A percentile compares a stretch with the other conserved stretches of the same genome.
These are phyloP conservation scores for Schoenoplectus triqueter DNA, from an alignment of 202 grass and related monocot genomes.

Conservation along the genomic window DNA sequence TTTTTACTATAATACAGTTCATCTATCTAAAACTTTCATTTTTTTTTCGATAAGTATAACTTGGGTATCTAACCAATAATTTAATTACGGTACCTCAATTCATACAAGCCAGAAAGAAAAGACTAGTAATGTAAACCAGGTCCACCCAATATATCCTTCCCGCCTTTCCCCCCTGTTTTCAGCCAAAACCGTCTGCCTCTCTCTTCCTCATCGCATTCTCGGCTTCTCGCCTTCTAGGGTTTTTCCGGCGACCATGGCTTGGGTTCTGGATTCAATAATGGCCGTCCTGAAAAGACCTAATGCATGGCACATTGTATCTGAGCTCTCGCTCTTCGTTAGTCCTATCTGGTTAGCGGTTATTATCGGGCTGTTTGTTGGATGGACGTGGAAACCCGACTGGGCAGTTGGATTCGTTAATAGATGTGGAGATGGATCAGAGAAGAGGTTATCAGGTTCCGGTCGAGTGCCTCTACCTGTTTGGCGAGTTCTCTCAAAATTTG, in stretches of 20 bases:
- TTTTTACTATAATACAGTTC: too few species aligned
- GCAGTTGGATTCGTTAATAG: slow-evolving; percentile 54
- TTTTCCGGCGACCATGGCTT: slow-evolving; percentile 53
- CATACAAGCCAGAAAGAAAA: not conserved
- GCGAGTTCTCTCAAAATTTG: slow-evolving; percentile 49
- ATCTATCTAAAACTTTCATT: too few species aligned
- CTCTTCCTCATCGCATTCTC: slow-evolving; percentile 16
- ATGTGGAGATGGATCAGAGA: not conserved
- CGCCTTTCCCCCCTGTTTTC: slow-evolving; percentile 40
- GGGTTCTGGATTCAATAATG: slow-evolving; percentile 68
- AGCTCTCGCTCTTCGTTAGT: slow-evolving; percentile 68
- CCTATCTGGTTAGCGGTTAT: slow-evolving; percentile 82
- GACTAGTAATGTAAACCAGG: slow-evolving; percentile 37
- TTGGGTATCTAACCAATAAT: too few species aligned
- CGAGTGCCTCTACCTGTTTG: slow-evolving; percentile 25
- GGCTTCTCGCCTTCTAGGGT: slow-evolving; percentile 31
- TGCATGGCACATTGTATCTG: slow-evolving; percentile 58
- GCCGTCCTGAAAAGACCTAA: slow-evolving; percentile 60
- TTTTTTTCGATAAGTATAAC: too few species aligned
- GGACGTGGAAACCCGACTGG: slow-evolving; percentile 90
- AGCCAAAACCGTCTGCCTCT: slow-evolving; percentile 31
- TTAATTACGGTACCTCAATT: too few species aligned
- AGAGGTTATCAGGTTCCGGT: not conserved
- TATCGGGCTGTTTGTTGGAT: slow-evolving; percentile 77
- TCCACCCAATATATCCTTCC: slow-evolving; percentile 32